A percentile compares a stretch with the other conserved stretches of the same genome.
phyloP scores from a whole-genome alignment of 495 filamentous ascomycete species.

The Penicillium lividum region DNA sequence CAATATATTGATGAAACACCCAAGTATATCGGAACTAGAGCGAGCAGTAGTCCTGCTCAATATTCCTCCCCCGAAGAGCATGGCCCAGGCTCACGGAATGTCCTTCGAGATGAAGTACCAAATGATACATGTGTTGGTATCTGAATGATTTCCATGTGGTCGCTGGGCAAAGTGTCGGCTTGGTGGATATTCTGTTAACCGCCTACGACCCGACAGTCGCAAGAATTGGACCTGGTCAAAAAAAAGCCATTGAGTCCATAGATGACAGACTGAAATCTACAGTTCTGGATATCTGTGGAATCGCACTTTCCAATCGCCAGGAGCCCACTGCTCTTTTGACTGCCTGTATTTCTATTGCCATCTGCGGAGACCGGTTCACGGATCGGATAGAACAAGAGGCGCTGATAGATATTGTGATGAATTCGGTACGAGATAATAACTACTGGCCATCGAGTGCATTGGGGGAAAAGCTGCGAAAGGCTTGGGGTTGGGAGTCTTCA shows the following conservation, averaged over 20 bases:
- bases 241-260: constrained; percentile 11
- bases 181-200: constrained; percentile 37
- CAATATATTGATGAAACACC: constrained; percentile 20
- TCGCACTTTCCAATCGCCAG: constrained; percentile 25
- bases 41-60: neutral
- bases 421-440: constrained; percentile 15
- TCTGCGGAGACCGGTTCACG: constrained; percentile 28
- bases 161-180: constrained; percentile 35
- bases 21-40: neutral
- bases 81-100: neutral
- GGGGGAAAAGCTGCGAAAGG: constrained; percentile 7
- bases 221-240: constrained; percentile 27
- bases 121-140: constrained; percentile 24
- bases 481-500: constrained; percentile 6
- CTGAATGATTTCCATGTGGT: constrained; percentile 34
- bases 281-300: constrained; percentile 28
- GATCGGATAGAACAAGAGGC: constrained; percentile 21
- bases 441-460: constrained; percentile 16
- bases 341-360: constrained; percentile 26
- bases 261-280: constrained; percentile 18
- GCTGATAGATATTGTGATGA: constrained; percentile 19
- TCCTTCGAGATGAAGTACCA: neutral
- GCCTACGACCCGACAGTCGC: constrained; percentile 38
- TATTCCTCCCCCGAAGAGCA: neutral
- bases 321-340: constrained; percentile 24